Base-by-base conservation (phyloP, 2,329 filamentous ascomycete species). In the Pezicula carpinea region DNA sequence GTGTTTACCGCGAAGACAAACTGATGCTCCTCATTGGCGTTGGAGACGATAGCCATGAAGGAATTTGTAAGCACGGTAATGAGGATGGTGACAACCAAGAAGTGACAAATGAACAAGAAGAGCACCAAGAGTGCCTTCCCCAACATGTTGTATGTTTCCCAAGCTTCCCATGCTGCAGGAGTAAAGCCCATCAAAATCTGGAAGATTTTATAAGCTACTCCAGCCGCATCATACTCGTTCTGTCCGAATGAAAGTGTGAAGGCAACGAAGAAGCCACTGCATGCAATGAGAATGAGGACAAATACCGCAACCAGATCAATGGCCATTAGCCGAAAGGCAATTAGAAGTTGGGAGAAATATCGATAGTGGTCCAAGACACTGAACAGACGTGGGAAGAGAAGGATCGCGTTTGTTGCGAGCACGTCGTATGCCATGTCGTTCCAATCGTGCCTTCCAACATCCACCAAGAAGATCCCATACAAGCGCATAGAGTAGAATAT, bases 1-100 rank as follows among this genome's bases (percentile, higher is more conserved):
- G 92, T 95, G 63, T 96, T 97, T 65, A 97, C 90, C 0, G 92
- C 92, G 61, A 97, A 96, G 2, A 96, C 69, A 63, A 96, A 96
- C 73, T 84, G 81, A 52, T 96, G 91, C 67, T 96, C 92, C 64
- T 96, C 87, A 46, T 89, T 89, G 6, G 91, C 90, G 62, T 96
- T 96, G 43, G 89, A 89, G 2, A 93, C 89, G 62, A 96, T 92
- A 2, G 86, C 83, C 86, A 95, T 95, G 70, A 96, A 97, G 0
- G 89, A 95, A 63, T 96, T 96, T 5, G 91, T 95, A 52, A 97
- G 67, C n/a, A 97, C 92, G 0, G 91, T 95, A 58, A 97, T 92
- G 29, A 97, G 73, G 44, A 97, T 95, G 1, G 92, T 96, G 71
- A 96, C 87, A 26, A 96, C 85, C 44, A 96, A 77, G 63, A 96